Conservation (phyloP, 768 basidiomycete species). For the Neoboletus magnificus region DNA sequence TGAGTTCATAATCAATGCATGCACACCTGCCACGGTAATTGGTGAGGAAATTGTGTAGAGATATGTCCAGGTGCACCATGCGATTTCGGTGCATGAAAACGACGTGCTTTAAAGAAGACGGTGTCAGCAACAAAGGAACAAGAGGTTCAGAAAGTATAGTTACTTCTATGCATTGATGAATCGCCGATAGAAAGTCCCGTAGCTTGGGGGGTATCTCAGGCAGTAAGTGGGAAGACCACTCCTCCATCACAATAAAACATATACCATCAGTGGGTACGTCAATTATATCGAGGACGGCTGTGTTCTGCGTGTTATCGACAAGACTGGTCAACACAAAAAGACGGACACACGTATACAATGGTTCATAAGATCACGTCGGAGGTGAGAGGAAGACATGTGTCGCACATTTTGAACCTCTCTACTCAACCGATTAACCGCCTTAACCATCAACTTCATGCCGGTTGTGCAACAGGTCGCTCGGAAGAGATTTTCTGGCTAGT, state of each 20-base stretch:
- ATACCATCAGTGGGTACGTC: conserved; percentile 49
- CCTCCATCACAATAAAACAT: conserved; percentile 75
- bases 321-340: neutral
- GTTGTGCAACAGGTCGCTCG: conserved; percentile 56
- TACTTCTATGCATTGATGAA: conserved; percentile 72
- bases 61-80: conserved; percentile 72
- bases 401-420: conserved; percentile 61
- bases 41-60: conserved; percentile 63
- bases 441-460: conserved; percentile 55
- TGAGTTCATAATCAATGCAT: conserved; percentile 72
- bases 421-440: conserved; percentile 63
- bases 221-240: conserved; percentile 68
- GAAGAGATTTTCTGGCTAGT: conserved; percentile 69
- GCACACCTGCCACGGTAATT: conserved; percentile 63
- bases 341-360: conserved; percentile 67
- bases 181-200: conserved; percentile 48
- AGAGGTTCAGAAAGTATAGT: neutral
- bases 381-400: conserved; percentile 48
- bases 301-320: conserved; percentile 6
- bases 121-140: neutral
- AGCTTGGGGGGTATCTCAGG: conserved; percentile 49
- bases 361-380: conserved; percentile 62
- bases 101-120: conserved; percentile 45
- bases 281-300: conserved; percentile 67
- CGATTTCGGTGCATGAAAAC: conserved; percentile 66